These are phyloP conservation scores for Suhomyces faveliae DNA, from an alignment of 805 yeast genomes.

Conservation along the genomic window DNA sequence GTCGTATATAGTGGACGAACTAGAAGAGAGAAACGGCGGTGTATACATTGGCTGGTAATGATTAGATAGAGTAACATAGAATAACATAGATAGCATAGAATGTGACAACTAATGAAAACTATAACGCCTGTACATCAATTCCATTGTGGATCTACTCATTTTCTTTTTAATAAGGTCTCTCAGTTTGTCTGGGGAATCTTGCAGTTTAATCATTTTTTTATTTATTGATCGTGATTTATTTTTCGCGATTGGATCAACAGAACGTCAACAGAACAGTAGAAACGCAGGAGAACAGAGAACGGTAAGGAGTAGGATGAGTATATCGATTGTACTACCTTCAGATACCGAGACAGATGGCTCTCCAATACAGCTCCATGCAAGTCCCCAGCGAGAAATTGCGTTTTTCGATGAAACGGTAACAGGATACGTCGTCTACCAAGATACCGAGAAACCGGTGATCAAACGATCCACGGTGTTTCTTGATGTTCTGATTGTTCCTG, in stretches of 20 bases:
- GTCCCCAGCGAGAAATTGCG: slow-evolving; percentile 15
- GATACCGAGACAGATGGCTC: not conserved
- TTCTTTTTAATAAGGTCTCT: no score
- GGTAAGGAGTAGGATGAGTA: slow-evolving; percentile 6
- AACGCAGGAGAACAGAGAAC: not conserved
- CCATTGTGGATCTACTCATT: no score
- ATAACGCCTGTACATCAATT: not conserved
- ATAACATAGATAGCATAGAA: not conserved
- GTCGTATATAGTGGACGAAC: slow-evolving; percentile 54
- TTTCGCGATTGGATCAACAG: not conserved
- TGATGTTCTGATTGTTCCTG: slow-evolving; percentile 21
- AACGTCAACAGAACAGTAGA: not conserved
- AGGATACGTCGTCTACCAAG: slow-evolving; percentile 26
- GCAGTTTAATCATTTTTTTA: no score
- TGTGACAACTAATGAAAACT: not conserved
- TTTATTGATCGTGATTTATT: no score
- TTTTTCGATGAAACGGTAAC: slow-evolving; percentile 32
- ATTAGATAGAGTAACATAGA: not conserved
- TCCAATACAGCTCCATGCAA: not conserved
- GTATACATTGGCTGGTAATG: slow-evolving; percentile 47
- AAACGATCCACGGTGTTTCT: slow-evolving; percentile 13
- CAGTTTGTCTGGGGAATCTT: no score
- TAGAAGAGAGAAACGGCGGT: slow-evolving; percentile 80
- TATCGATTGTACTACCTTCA: slow-evolving; percentile 11
- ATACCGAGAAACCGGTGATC: slow-evolving; percentile 5